Evolutionary conservation across 2,329 filamentous ascomycete species (phyloP), one percentile per base, ranked within the genome.

Genomic region (Hymenoscyphus infarciens): DNA sequence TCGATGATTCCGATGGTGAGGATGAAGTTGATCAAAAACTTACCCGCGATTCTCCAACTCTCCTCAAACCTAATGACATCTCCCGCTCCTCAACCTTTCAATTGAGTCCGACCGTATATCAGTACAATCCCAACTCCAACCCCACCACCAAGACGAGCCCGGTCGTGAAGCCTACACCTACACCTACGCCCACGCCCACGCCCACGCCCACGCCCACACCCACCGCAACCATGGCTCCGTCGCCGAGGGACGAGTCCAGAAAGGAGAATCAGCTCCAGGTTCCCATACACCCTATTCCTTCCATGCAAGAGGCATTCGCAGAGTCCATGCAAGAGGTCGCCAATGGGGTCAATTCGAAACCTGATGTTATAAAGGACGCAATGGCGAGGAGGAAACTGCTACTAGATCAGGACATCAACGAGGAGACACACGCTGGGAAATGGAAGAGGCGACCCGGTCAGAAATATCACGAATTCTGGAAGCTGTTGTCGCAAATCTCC

Each of bases 401-500:
- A 31, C 80, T 96, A 53, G 87, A 90, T 64, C 85, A 86, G 66
- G 81, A 82, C 42, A 82, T 87, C 63, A 87, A 87, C 64, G 89
- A 90, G 63, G 84, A 87, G 15, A 84, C 91, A 13, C 89, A 91
- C 73, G 87, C 86, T 59, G 84, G 87, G 57, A 78, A 85, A 73
- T 97, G 93, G 92, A 86, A 88, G 63, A 87, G 90, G 74, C 86
- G 87, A 60, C 83, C 87, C 0, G 87, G 86, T 53, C 91, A 95
- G 74, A 84, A 86, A 71, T 89, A 92, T 72, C 95, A 98, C 73
- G 92, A 96, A 66, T 80, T 98, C 64, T 88, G 89, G 80, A 97
- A 97, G 78, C 84, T 97, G 57, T 85, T 96, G 73, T 88, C 94
- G 16, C 94, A 98, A 76, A 93, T 98, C 69, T 89, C 92, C 1